These are phyloP conservation scores for Cucurbita ficifolia DNA, from an alignment of 306 rosid species.

Conservation along the genomic window DNA sequence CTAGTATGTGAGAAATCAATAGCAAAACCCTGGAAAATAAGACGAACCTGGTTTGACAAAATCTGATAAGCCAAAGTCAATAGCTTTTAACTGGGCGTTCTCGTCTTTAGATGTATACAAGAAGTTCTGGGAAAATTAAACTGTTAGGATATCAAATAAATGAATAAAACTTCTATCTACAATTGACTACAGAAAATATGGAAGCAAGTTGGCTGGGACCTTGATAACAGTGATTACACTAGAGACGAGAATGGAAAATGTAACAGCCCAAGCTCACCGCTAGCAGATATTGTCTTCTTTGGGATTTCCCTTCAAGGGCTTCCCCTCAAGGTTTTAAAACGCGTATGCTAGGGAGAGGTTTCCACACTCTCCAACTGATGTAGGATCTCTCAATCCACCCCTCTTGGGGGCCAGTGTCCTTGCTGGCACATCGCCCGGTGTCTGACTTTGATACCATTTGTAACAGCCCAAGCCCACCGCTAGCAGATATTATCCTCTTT, in stretches of 20 bases:
- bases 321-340: no score
- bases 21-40: slow-evolving; percentile 1
- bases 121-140: slow-evolving; percentile 48
- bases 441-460: no score
- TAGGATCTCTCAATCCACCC: no score
- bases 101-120: slow-evolving; percentile 75
- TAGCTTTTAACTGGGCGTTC: slow-evolving; percentile 77
- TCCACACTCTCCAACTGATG: no score
- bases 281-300: no score
- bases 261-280: no score
- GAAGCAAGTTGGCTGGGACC: neutral
- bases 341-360: no score
- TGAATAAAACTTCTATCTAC: neutral
- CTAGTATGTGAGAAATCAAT: neutral
- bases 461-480: no score
- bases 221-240: neutral
- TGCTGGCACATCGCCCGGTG: no score
- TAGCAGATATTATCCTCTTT: no score
- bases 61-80: slow-evolving; percentile 94
- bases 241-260: neutral
- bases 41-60: slow-evolving; percentile 82
- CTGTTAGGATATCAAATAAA: slow-evolving; percentile 11
- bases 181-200: neutral
- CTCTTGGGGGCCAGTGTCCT: no score
- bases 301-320: no score